Conservation (phyloP, 495 filamentous ascomycete species). For the Trypethelium eluteriae region DNA sequence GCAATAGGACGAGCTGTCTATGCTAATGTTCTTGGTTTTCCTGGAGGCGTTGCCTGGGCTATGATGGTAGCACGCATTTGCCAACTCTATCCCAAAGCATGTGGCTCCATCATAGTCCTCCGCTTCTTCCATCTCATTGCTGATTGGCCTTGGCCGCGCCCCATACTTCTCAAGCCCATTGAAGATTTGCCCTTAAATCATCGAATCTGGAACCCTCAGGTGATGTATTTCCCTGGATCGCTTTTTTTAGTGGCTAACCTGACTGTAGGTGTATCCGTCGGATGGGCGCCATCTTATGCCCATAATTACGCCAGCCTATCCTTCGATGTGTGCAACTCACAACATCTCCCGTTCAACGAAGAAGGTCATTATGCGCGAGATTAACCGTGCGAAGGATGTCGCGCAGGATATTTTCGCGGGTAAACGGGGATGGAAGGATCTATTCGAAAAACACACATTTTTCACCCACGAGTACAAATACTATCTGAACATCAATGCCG, state of each 20-base stretch:
- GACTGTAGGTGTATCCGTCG: slow-evolving; percentile 60
- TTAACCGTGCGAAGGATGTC: slow-evolving; percentile 68
- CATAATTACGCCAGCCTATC: slow-evolving; percentile 90
- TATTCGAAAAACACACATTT: slow-evolving; percentile 83
- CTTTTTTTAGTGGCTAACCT: not conserved
- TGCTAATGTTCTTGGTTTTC: slow-evolving; percentile 90
- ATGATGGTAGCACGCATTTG: slow-evolving; percentile 94
- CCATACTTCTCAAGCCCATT: slow-evolving; percentile 79
- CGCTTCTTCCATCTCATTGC: slow-evolving; percentile 93
- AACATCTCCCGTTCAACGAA: slow-evolving; percentile 84
- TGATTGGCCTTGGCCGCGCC: slow-evolving; percentile 88
- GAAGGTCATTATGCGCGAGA: slow-evolving; percentile 70
- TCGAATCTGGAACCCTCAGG: slow-evolving; percentile 90
- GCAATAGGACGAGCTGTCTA: slow-evolving; percentile 69
- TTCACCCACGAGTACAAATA: slow-evolving; percentile 91
- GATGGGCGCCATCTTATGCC: slow-evolving; percentile 89
- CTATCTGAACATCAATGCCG: slow-evolving; percentile 82
- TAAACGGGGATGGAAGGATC: slow-evolving; percentile 70
- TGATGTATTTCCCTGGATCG: slow-evolving; percentile 30
- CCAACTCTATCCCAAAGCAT: slow-evolving; percentile 92
- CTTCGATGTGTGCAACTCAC: slow-evolving; percentile 92
- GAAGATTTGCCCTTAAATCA: slow-evolving; percentile 73
- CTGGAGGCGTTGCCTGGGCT: slow-evolving; percentile 94
- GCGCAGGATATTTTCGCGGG: slow-evolving; percentile 72
- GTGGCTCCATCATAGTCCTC: slow-evolving; percentile 70